Evolutionary conservation across 257 asterid genomes (phyloP).

Genomic region (Solanum neorickii): DNA sequence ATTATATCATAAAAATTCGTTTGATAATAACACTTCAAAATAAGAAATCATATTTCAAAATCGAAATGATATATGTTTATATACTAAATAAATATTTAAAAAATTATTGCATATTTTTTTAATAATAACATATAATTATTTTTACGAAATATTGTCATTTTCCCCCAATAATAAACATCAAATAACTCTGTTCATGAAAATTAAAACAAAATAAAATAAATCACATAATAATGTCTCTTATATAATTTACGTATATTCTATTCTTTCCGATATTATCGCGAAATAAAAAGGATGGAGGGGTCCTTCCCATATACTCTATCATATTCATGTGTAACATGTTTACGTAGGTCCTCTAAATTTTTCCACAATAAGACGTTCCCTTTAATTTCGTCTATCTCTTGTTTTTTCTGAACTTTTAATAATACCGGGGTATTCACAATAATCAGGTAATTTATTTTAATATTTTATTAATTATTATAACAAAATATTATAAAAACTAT

Average conservation of each 20-base stretch:
- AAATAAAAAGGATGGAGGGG: background rate
- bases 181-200: fast-evolving
- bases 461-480: too few species aligned
- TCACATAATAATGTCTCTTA: too few species aligned
- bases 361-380: background rate
- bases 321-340: background rate
- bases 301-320: background rate
- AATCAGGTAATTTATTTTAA: background rate
- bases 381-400: background rate
- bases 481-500: background rate
- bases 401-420: background rate
- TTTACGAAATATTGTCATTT: too few species aligned
- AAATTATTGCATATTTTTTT: too few species aligned
- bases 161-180: fast-evolving
- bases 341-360: background rate
- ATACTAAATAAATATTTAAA: too few species aligned
- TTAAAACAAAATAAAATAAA: too few species aligned
- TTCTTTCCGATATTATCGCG: background rate
- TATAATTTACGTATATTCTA: too few species aligned
- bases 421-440: background rate
- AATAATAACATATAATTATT: too few species aligned
- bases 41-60: too few species aligned
- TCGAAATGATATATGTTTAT: too few species aligned
- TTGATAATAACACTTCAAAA: too few species aligned
- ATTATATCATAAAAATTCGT: too few species aligned